Percentiles rank a stretch among this genome's conserved stretches.
Evolutionary conservation across 148 eudicot species (phyloP).

Genomic region (Limonium bicolor): DNA sequence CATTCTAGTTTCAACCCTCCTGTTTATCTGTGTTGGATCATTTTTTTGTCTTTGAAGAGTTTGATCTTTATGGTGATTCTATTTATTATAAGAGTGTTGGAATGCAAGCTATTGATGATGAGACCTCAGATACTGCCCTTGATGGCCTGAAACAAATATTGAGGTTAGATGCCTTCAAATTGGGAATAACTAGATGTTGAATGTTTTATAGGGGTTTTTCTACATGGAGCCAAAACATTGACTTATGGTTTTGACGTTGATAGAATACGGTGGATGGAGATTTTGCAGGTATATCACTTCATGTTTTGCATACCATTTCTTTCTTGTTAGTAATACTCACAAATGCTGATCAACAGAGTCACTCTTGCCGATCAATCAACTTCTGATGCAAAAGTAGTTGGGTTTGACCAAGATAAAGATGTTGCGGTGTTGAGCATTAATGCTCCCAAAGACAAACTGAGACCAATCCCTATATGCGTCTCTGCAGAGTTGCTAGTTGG

Average conservation of each 20-base stretch:
- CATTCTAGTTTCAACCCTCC: too few relatives aligned
- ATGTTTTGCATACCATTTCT: too few relatives aligned
- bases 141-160: too few relatives aligned
- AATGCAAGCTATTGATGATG: too few relatives aligned
- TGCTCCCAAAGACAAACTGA: constrained; percentile 61
- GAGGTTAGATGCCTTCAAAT: too few relatives aligned
- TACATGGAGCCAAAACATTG: constrained; percentile 61
- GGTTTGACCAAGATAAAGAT: constrained; percentile 89
- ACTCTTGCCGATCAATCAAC: constrained; percentile 82
- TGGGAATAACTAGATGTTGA: too few relatives aligned
- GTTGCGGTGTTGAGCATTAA: constrained; percentile 75
- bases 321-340: too few relatives aligned
- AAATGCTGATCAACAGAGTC: constrained; percentile 57
- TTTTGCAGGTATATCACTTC: constrained; percentile 92
- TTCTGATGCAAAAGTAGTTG: constrained; percentile 73
- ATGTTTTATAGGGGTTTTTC: constrained; percentile 59
- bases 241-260: constrained; percentile 78
- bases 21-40: too few relatives aligned
- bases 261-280: constrained; percentile 62
- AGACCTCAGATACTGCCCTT: too few relatives aligned
- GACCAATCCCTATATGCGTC: constrained; percentile 69
- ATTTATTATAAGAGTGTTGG: too few relatives aligned
- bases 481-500: constrained; percentile 92
- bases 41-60: too few relatives aligned
- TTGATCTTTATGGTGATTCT: too few relatives aligned